phyloP scores from a whole-genome alignment of 2,329 filamentous ascomycete genomes.

The Aspergillus fijiensis region DNA sequence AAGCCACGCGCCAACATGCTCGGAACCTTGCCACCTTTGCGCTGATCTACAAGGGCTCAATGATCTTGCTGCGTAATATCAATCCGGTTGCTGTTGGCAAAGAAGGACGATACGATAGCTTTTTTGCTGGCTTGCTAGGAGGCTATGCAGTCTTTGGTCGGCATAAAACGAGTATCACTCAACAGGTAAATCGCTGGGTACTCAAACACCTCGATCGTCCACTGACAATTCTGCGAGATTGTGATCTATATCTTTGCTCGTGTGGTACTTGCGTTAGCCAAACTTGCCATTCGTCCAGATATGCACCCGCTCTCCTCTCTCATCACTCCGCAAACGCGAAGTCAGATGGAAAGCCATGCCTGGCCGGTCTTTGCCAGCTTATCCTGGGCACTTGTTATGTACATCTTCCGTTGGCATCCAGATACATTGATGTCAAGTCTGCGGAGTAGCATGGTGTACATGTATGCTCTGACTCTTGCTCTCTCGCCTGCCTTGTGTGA shows the following conservation, averaged over 20 bases:
- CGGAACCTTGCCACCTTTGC: constrained; percentile 90
- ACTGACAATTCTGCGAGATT: constrained; percentile 58
- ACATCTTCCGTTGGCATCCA: constrained; percentile 87
- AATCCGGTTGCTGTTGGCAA: constrained; percentile 48
- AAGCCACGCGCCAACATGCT: constrained; percentile 86
- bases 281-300: constrained; percentile 70
- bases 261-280: constrained; percentile 79
- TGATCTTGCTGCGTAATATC: constrained; percentile 69
- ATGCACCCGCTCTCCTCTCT: constrained; percentile 42
- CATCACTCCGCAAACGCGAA: constrained; percentile 47
- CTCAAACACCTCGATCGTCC: not conserved
- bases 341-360: constrained; percentile 64
- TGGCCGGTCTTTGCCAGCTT: constrained; percentile 91
- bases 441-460: constrained; percentile 95
- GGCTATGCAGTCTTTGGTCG: constrained; percentile 93
- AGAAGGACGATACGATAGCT: constrained; percentile 74
- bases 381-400: constrained; percentile 94
- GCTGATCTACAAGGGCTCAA: constrained; percentile 80
- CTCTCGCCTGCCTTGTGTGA: not conserved
- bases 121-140: constrained; percentile 82
- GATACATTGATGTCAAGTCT: constrained; percentile 88
- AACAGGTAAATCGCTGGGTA: constrained; percentile 53
- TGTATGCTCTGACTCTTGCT: constrained; percentile 61
- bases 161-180: constrained; percentile 74
- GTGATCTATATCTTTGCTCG: constrained; percentile 97